Conservation (phyloP, 768 basidiomycete species). For the Panaeolus cyanescens region DNA sequence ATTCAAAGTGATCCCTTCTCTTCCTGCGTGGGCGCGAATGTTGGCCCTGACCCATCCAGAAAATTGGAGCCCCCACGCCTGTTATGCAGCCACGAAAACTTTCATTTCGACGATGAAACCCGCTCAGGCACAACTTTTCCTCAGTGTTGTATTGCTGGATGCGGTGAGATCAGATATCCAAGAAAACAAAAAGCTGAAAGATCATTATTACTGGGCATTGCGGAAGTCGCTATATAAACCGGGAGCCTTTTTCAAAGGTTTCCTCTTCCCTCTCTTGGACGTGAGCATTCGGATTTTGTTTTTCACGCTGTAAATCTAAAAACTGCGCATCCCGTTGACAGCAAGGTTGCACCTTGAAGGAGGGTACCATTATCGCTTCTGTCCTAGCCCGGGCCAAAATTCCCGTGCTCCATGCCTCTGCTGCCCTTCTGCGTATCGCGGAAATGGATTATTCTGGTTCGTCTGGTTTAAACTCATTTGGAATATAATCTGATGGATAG, state of each 20-base stretch:
- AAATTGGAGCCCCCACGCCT: constrained; percentile 95
- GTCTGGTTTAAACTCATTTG: not conserved
- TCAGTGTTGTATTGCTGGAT: constrained; percentile 89
- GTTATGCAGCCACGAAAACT: constrained; percentile 90
- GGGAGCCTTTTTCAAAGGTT: constrained; percentile 97
- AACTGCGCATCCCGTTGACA: constrained; percentile 16
- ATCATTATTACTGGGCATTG: constrained; percentile 92
- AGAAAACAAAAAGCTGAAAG: constrained; percentile 84
- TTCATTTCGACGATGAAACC: constrained; percentile 98
- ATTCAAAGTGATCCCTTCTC: constrained; percentile 96
- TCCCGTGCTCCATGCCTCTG: constrained; percentile 95
- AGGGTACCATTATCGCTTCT: constrained; percentile 93
- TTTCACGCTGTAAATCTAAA: not conserved
- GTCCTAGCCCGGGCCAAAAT: constrained; percentile 89
- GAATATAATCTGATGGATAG: constrained; percentile 2
- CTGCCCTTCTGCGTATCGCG: constrained; percentile 89
- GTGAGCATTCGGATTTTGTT: constrained; percentile 43
- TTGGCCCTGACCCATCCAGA: constrained; percentile 91
- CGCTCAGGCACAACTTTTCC: constrained; percentile 87
- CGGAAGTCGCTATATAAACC: constrained; percentile 95
- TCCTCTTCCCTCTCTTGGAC: constrained; percentile 93
- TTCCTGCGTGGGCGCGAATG: constrained; percentile 94
- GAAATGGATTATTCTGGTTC: constrained; percentile 95
- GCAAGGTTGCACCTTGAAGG: constrained; percentile 86
- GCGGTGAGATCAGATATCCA: constrained; percentile 88